Conservation (phyloP, 2,329 filamentous ascomycete species). For the Drechslera avenae region DNA sequence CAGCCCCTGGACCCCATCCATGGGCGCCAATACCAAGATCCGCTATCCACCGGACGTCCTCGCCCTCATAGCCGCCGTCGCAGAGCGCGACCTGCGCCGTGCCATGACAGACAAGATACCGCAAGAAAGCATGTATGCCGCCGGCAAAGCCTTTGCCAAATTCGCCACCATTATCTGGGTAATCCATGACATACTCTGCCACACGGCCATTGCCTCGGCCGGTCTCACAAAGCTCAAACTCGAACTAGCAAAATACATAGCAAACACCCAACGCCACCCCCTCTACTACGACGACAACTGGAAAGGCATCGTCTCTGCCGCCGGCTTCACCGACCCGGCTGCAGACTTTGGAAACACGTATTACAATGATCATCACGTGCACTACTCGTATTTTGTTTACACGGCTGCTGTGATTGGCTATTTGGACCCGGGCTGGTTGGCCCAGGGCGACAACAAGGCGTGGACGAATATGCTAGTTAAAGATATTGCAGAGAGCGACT, state of each 20-base stretch:
- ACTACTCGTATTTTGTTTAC: conserved; percentile 85
- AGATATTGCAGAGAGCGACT: conserved; percentile 83
- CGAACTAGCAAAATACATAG: conserved; percentile 55
- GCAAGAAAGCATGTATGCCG: conserved; percentile 88
- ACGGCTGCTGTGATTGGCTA: conserved; percentile 81
- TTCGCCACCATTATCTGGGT: conserved; percentile 54
- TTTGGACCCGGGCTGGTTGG: conserved; percentile 76
- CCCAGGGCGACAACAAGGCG: conserved; percentile 65
- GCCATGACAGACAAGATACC: conserved; percentile 75
- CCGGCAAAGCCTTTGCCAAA: conserved; percentile 64
- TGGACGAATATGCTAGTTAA: conserved; percentile 86
- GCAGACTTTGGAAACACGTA: conserved; percentile 85
- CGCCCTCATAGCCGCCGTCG: conserved; percentile 63
- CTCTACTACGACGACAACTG: conserved; percentile 66
- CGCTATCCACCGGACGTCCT: conserved; percentile 58
- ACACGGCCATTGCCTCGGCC: conserved; percentile 54
- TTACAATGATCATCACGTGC: conserved; percentile 73
- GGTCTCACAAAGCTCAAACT: conserved; percentile 57
- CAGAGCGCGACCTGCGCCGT: conserved; percentile 75
- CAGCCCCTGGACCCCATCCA: conserved; percentile 71
- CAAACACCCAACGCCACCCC: conserved; percentile 53
- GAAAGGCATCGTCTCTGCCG: conserved; percentile 81
- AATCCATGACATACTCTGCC: conserved; percentile 63
- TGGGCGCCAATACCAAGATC: conserved; percentile 40
- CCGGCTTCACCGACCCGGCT: conserved; percentile 72